Evolutionary conservation across 495 filamentous ascomycete genomes (phyloP), one percentile per base, ranked within the genome.

Genomic region (Neurospora africana): DNA sequence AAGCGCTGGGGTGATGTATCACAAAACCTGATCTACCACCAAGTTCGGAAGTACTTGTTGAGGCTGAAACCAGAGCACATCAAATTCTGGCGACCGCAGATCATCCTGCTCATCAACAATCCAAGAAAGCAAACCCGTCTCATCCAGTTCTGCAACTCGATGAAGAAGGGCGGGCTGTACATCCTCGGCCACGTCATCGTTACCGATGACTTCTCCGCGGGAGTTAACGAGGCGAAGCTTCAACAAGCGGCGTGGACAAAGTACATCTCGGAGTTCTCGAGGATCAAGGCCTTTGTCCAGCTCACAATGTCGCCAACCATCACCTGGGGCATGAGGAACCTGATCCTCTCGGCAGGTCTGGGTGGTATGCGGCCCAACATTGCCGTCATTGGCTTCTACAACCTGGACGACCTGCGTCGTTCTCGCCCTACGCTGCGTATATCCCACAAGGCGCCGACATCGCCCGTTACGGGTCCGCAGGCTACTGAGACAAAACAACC

Each of bases 321-420:
- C n/a, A 92, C 92, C 78, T 97, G 93, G 93, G 93, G 93, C 0
- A 87, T 91, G 41, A 85, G 93, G 19, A 96, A 96, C 76, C 84
- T 95, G 47, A 91, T 94, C 23, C 82, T 97, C 38, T 93, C 90
- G 23, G 88, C 93, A 27, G 93, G 93, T 0, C 82, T 97, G 5
- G 93, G 93, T n/a, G 93, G 93, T 10, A 96, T 97, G 93, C 80
- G 93, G 68, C 93, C 93, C 2, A 96, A 97, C 75, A 95, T 97
- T 72, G 92, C 91, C 15, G 86, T 97, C 35, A 76, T 92, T 68
- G 90, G 90, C 13, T 90, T 91, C 77, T 91, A 89, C 77, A 91
- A 92, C 76, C 84, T 96, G 70, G 90, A 92, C 61, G 92, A 95
- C 67, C 86, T 90, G 68, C 86, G 90, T 61, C 76, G 83, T 53